These are phyloP conservation scores for Limonomyces culmigenus DNA, from an alignment of 1,284 basidiomycete genomes.

Conservation along the genomic window DNA sequence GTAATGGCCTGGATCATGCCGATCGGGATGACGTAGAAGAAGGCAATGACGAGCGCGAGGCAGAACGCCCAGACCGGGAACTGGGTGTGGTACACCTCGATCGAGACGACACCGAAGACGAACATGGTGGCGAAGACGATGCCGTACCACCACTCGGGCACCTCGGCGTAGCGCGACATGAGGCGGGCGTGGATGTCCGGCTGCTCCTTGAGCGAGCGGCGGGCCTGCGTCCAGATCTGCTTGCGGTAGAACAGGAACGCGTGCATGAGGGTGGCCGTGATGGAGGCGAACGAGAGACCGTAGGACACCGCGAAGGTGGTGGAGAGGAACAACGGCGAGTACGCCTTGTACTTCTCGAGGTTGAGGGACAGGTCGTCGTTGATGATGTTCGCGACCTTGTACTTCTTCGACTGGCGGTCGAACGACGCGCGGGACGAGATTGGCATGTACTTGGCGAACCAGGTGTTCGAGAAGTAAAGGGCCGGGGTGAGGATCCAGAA, in stretches of 20 bases:
- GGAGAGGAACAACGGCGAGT: conserved; percentile 51
- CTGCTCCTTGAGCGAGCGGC: conserved; percentile 51
- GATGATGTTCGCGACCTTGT: conserved; percentile 40
- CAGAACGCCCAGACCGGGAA: conserved; percentile 26
- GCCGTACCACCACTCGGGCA: conserved; percentile 61
- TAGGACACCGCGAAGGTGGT: conserved; percentile 49
- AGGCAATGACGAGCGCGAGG: conserved; percentile 30
- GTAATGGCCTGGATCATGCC: conserved; percentile 55
- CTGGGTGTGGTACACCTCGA: conserved; percentile 33
- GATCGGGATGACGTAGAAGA: conserved; percentile 44
- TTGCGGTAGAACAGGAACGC: conserved; percentile 72
- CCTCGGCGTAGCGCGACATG: conserved; percentile 65
- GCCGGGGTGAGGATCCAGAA: conserved; percentile 59
- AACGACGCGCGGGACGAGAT: conserved; percentile 37
- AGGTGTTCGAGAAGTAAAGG: conserved; percentile 35
- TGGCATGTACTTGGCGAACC: conserved; percentile 29
- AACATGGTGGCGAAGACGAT: conserved; percentile 33
- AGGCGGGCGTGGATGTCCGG: conserved; percentile 78
- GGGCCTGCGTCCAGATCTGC: conserved; percentile 50
- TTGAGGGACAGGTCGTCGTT: conserved; percentile 34
- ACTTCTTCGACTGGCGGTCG: conserved; percentile 35
- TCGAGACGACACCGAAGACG: conserved; percentile 30
- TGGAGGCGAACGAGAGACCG: conserved; percentile 43
- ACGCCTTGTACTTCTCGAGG: conserved; percentile 29
- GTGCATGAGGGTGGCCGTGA: conserved; percentile 49